A percentile compares a stretch with the other conserved stretches of the same genome.
These are phyloP conservation scores for Helminthosporium solani DNA, from an alignment of 2,329 filamentous ascomycete genomes.

Conservation along the genomic window DNA sequence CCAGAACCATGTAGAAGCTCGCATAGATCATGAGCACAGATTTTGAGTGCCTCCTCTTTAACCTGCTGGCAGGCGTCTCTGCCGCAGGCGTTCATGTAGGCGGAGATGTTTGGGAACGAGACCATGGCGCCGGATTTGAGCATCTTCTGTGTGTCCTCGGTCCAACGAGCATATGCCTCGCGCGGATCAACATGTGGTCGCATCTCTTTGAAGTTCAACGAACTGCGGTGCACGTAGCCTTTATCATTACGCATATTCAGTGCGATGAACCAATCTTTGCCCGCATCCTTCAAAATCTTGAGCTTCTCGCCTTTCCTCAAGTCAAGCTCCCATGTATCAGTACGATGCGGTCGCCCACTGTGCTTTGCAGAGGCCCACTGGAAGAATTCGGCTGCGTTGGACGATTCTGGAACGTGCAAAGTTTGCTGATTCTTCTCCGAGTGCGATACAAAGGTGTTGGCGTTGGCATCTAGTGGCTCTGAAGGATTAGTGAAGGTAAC, in stretches of 20 bases:
- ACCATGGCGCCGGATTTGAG: conserved; percentile 17
- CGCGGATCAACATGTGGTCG: conserved; percentile 12
- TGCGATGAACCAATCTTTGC: conserved; percentile 26
- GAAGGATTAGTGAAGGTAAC: too few relatives aligned
- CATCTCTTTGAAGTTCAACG: conserved; percentile 22
- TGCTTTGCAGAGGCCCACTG: conserved; percentile 23
- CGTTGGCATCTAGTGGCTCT: too few relatives aligned
- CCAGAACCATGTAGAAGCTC: conserved; percentile 28
- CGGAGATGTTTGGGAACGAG: conserved; percentile 20
- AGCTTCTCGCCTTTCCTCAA: conserved; percentile 26
- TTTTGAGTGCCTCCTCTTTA: conserved; percentile 16
- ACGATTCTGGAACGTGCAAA: neutral
- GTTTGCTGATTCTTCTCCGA: neutral
- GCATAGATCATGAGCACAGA: conserved; percentile 33
- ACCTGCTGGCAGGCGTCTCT: conserved; percentile 17
- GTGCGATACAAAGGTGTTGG: too few relatives aligned
- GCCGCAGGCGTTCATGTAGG: conserved; percentile 24
- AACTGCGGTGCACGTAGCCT: conserved; percentile 29
- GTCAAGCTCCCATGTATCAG: conserved; percentile 27
- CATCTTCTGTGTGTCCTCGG: conserved; percentile 16
- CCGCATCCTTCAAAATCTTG: conserved; percentile 24
- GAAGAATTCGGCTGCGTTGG: conserved; percentile 1
- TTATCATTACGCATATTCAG: conserved; percentile 10
- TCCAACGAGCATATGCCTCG: conserved; percentile 20
- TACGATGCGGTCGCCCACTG: conserved; percentile 21